Base-by-base conservation (phyloP, 805 yeast species). In the Teunomyces lycoperdinae region DNA sequence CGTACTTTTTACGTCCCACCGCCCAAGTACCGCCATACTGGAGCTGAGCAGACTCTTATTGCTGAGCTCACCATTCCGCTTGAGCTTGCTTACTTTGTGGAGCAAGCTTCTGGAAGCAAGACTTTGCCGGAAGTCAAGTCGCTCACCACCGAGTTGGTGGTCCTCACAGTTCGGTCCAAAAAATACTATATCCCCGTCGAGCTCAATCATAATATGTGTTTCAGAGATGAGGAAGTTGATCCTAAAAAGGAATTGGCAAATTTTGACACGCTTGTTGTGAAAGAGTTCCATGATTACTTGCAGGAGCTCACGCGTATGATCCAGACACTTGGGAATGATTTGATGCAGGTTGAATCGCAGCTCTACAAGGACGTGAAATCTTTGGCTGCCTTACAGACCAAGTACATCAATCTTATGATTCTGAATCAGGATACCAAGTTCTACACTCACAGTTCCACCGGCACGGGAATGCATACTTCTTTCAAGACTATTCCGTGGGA, bases 101-200 rank as follows among this genome's bases (percentile, higher is more conserved):
- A 53, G 29, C 6, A 35, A 3, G 36, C 44, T 14, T 9, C 24
- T 49, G 26, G 30, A 14, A 44, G 38, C 58, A 61, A 44, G 47
- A 30, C 17, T 43, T 39, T 57, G 9, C 77, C 77, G 0, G 70
- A 67, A n/a, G 54, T 72, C 43, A 71, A 68, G 50, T 53, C 58
- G 3, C 40, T 71, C 7, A 52, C 57, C n/a, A 55, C 66, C 10
- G 77, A 73, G 43, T 55, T 73, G 45, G 66, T 68, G 20, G 70
- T 56, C 4, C 60, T 65, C n/a, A 68, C 76, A 2, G 56, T 69
- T 9, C 49, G 67, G 29, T 65, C 76, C 2, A 58, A 57, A 17
- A 70, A 68, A 43, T 60, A 70, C 44, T 60, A 53, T 7, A 66
- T 73, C 11, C 78, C 78, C 1, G 58, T 73, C 5, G 76, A 71